A percentile compares a stretch with the other conserved stretches of the same genome.
Conservation (phyloP, 257 asterid species). For the Lycium barbarum region DNA sequence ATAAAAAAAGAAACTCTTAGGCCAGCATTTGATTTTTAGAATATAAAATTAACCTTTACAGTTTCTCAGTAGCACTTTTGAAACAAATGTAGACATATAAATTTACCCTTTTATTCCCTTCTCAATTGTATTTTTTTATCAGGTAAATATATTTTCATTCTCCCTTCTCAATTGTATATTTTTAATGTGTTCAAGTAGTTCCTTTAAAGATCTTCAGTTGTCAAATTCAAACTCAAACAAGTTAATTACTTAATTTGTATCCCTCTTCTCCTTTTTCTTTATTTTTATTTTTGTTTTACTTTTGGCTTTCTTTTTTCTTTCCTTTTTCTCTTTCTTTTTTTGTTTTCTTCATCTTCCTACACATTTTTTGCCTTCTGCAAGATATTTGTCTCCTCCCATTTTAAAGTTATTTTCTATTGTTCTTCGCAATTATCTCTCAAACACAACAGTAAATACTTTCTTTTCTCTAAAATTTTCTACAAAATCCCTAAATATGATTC, state of each 20-base stretch:
- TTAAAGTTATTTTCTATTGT: background rate
- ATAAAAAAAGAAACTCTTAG: background rate
- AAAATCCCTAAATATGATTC: no score
- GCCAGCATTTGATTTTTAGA: background rate
- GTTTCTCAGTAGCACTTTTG: background rate
- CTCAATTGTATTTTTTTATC: constrained; percentile 4
- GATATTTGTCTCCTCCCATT: background rate
- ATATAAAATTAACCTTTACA: constrained; percentile 22
- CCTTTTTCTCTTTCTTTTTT: background rate
- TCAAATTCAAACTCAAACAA: background rate
- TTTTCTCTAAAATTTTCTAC: background rate
- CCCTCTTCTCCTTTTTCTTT: constrained; percentile 20
- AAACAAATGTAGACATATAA: constrained; percentile 10
- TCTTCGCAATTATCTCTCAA: constrained; percentile 10
- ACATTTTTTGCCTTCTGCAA: background rate
- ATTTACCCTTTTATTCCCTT: background rate
- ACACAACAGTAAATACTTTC: background rate
- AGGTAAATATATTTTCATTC: no score
- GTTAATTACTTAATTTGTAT: background rate
- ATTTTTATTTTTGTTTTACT: background rate
- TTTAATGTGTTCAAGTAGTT: background rate
- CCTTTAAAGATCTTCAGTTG: background rate
- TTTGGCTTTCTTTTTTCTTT: background rate
- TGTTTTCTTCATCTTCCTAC: background rate
- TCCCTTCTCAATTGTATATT: no score